Conservation (phyloP, 371 early-diverging fungal species). For the Mucor saturninus region DNA sequence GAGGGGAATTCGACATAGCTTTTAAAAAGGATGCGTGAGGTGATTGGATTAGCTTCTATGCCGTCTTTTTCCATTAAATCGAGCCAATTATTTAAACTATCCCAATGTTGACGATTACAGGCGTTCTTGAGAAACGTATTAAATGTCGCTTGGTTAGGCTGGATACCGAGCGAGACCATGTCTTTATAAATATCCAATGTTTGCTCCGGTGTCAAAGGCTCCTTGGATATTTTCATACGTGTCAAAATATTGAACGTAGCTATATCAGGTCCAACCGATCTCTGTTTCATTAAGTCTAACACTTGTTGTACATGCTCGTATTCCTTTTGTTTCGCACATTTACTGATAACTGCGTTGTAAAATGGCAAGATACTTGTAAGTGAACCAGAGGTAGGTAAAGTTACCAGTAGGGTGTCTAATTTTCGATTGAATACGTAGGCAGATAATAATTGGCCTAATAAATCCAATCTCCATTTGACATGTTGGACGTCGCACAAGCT, state of each 20-base stretch:
- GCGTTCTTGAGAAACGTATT: constrained; percentile 44
- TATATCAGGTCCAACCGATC: constrained; percentile 25
- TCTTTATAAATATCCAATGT: constrained; percentile 14
- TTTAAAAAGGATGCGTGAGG: constrained; percentile 36
- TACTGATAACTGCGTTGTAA: constrained; percentile 35
- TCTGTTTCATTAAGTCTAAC: constrained; percentile 28
- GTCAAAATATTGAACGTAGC: constrained; percentile 42
- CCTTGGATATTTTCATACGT: constrained; percentile 17
- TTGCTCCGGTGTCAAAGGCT: background rate
- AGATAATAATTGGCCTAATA: constrained; percentile 8
- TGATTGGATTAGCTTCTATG: constrained; percentile 26
- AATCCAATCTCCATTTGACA: constrained; percentile 9
- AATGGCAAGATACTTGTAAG: constrained; percentile 8
- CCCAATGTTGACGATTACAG: constrained; percentile 27
- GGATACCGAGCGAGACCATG: constrained; percentile 20
- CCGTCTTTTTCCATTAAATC: constrained; percentile 18
- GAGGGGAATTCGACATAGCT: constrained; percentile 16
- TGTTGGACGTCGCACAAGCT: background rate
- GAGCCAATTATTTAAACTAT: constrained; percentile 32
- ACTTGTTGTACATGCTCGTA: constrained; percentile 31
- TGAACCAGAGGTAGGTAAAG: constrained; percentile 9
- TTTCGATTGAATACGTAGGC: constrained; percentile 14
- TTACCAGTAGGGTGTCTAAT: constrained; percentile 5
- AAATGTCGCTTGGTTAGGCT: constrained; percentile 43
- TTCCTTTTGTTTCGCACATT: constrained; percentile 18